Evolutionary conservation across 2,329 filamentous ascomycete genomes (phyloP).

Genomic region (Botrytis byssoidea): DNA sequence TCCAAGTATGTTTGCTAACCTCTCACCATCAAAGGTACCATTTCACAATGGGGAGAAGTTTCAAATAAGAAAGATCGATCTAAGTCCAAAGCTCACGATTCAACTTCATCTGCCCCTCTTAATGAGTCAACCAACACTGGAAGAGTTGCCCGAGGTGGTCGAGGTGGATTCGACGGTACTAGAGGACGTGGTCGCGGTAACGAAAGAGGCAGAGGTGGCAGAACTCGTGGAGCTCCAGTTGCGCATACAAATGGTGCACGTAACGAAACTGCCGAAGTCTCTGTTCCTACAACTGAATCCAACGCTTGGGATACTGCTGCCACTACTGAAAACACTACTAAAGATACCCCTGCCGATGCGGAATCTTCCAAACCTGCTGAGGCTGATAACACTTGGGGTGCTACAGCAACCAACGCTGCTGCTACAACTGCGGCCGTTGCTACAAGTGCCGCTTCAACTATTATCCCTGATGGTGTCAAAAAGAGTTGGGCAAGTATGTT

Average conservation of each 20-base stretch:
- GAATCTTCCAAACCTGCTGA: conserved; percentile 40
- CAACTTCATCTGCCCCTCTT: conserved; percentile 48
- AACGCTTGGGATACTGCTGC: conserved; percentile 56
- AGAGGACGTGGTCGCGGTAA: conserved; percentile 60
- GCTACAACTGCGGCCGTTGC: conserved; percentile 42
- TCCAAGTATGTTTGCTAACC: conserved; percentile 20
- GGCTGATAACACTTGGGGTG: conserved; percentile 39
- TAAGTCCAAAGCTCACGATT: conserved; percentile 66
- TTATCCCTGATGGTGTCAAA: conserved; percentile 43
- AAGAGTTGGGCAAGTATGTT: conserved; percentile 79
- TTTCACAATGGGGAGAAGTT: conserved; percentile 83
- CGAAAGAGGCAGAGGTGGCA: conserved; percentile 58
- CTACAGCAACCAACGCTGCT: conserved; percentile 39
- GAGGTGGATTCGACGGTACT: conserved; percentile 56
- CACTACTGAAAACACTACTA: conserved; percentile 37
- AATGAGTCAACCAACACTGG: conserved; percentile 48
- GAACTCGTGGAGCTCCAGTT: conserved; percentile 62
- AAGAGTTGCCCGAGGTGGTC: conserved; percentile 59
- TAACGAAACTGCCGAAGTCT: conserved; percentile 56
- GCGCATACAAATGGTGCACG: conserved; percentile 61
- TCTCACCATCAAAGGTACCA: conserved; percentile 54
- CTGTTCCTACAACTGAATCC: conserved; percentile 70
- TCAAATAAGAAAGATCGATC: conserved; percentile 75
- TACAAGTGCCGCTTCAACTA: conserved; percentile 40
- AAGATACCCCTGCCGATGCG: neutral